Percentiles rank a stretch among this genome's conserved stretches.
Evolutionary conservation across 306 rosid species (phyloP).

Genomic region (Citrullus amarus): DNA sequence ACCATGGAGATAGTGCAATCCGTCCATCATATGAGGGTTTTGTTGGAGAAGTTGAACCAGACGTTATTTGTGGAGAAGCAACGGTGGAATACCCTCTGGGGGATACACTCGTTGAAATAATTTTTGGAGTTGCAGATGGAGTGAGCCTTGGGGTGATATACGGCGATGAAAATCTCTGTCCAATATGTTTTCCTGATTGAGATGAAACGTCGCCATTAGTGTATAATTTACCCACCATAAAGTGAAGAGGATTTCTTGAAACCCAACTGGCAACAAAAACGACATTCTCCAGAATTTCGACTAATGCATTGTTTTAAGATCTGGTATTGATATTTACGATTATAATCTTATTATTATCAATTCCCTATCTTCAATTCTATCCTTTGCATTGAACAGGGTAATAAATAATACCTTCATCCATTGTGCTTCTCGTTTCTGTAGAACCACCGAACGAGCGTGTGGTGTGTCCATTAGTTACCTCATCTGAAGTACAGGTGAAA

Average conservation of each 20-base stretch:
- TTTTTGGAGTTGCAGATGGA: constrained; percentile 83
- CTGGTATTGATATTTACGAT: not conserved
- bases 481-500: constrained; percentile 42
- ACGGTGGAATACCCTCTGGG: constrained; percentile 69
- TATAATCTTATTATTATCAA: not conserved
- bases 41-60: constrained; percentile 76
- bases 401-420: constrained; percentile 59
- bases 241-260: not conserved
- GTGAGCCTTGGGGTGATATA: constrained; percentile 88
- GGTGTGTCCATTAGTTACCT: constrained; percentile 36
- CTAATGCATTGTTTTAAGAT: not conserved
- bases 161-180: constrained; percentile 62
- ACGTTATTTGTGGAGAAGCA: constrained; percentile 48
- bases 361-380: not conserved
- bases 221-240: not conserved
- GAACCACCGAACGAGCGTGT: constrained; percentile 36
- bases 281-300: not conserved
- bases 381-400: not conserved
- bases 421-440: constrained; percentile 25
- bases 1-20: constrained; percentile 60
- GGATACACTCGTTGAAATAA: constrained; percentile 60
- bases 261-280: not conserved
- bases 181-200: constrained; percentile 45
- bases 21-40: constrained; percentile 53
- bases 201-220: constrained; percentile 6